Evolutionary conservation across 2,329 filamentous ascomycete species (phyloP).

Genomic region (Trichophyton equinum): DNA sequence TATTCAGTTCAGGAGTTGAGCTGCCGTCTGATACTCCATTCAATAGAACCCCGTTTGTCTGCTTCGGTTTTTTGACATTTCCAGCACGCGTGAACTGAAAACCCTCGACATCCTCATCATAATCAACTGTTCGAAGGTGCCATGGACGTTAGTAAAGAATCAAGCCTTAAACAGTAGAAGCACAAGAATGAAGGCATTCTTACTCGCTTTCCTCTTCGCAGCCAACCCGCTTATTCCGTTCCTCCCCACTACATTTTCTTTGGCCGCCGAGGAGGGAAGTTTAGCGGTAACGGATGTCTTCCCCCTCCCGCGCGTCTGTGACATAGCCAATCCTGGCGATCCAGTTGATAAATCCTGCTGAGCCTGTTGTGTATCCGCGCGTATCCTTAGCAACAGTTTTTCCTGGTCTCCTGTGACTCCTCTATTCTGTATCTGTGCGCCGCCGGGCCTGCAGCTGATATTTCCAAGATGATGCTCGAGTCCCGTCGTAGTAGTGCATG

Average conservation of each 20-base stretch:
- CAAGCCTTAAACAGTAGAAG: background rate
- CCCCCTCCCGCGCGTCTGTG: slow-evolving; percentile 11
- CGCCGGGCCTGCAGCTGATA: slow-evolving; percentile 7
- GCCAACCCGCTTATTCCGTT: slow-evolving; percentile 13
- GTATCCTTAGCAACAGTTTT: background rate
- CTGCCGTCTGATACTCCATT: slow-evolving; percentile 10
- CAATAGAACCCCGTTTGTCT: slow-evolving; percentile 17
- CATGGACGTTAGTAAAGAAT: slow-evolving; percentile 7
- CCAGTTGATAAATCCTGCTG: background rate
- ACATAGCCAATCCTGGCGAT: slow-evolving; percentile 7
- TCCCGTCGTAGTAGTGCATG: slow-evolving; percentile 9
- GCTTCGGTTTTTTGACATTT: slow-evolving; percentile 9
- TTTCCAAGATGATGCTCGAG: slow-evolving; percentile 4
- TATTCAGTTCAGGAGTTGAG: background rate
- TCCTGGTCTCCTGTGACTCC: background rate
- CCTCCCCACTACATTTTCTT: slow-evolving; percentile 4
- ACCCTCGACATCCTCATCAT: slow-evolving; percentile 65
- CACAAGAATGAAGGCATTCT: slow-evolving; percentile 15
- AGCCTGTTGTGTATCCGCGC: background rate
- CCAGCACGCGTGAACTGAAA: slow-evolving; percentile 58
- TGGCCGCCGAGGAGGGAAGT: slow-evolving; percentile 1
- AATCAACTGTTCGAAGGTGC: slow-evolving; percentile 28
- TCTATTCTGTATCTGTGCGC: background rate
- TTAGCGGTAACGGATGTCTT: slow-evolving; percentile 5
- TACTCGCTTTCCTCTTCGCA: slow-evolving; percentile 35